These are phyloP conservation scores for Echites panduratus DNA, from an alignment of 257 asterid species.

Conservation along the genomic window DNA sequence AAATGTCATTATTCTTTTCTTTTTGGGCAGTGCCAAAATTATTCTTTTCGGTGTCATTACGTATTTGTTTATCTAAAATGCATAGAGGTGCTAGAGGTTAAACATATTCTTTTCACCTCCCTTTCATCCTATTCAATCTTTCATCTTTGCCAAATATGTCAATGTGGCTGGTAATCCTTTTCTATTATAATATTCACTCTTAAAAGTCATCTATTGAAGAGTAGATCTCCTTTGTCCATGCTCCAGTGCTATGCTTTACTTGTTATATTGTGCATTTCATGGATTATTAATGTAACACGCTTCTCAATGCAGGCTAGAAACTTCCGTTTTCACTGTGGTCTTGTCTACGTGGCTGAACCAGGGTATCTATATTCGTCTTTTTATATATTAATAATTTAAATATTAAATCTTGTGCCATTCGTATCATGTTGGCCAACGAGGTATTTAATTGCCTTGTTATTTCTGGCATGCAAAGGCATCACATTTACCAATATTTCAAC, in stretches of 20 bases:
- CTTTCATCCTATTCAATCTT: not conserved
- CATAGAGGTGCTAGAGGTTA: not conserved
- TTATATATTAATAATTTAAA: conserved; percentile 9
- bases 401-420: not conserved
- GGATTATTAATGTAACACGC: not conserved
- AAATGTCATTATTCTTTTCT: too few relatives aligned
- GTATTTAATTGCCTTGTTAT: not conserved
- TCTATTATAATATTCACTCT: too few relatives aligned
- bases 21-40: not conserved
- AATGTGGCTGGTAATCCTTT: not conserved
- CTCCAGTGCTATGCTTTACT: not conserved
- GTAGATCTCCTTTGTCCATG: not conserved
- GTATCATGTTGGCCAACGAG: not conserved
- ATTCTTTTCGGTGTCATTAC: not conserved
- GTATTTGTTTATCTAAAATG: not conserved
- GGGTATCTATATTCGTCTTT: conserved; percentile 47
- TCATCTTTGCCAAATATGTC: not conserved
- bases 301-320: conserved; percentile 82
- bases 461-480: not conserved
- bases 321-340: conserved; percentile 92
- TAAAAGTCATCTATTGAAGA: not conserved
- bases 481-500: conserved; percentile 6
- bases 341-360: conserved; percentile 94
- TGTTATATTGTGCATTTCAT: conserved; percentile 12
- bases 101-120: not conserved